Evolutionary conservation across 768 basidiomycete genomes (phyloP).

Genomic region (Podaxis pistillaris): DNA sequence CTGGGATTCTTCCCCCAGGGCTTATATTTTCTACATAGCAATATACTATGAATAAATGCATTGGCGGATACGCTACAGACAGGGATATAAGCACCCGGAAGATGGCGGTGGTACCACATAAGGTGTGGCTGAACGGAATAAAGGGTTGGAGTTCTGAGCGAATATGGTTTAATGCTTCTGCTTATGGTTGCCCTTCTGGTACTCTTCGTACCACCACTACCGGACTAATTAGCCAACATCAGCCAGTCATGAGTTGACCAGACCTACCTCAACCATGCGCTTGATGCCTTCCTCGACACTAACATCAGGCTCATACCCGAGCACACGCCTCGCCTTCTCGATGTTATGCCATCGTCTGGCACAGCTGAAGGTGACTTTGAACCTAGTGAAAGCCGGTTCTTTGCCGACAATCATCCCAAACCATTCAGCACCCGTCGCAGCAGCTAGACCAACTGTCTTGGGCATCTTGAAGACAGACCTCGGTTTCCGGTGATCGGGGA

Average conservation of each 20-base stretch:
- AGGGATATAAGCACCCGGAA: background rate
- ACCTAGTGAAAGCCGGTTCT: conserved; percentile 83
- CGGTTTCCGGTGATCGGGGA: conserved; percentile 50
- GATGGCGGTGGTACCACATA: background rate
- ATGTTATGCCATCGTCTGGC: conserved; percentile 88
- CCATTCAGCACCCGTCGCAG: conserved; percentile 74
- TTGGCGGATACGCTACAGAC: background rate
- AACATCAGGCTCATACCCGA: conserved; percentile 92
- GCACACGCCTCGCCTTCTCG: conserved; percentile 85
- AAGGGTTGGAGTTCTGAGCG: background rate
- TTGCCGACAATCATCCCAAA: conserved; percentile 71
- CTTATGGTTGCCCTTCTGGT: conserved; percentile 36
- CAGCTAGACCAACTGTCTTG: conserved; percentile 59
- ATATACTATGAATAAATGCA: background rate
- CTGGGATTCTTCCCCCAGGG: background rate
- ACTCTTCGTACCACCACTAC: conserved; percentile 50
- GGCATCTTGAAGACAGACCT: conserved; percentile 49
- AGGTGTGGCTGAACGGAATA: background rate
- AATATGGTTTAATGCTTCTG: conserved; percentile 31
- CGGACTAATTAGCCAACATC: conserved; percentile 1
- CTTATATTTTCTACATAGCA: background rate
- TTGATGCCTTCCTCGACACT: conserved; percentile 86
- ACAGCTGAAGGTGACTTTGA: conserved; percentile 78
- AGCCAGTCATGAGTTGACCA: background rate
- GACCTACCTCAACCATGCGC: conserved; percentile 69